Conservation (phyloP, 345 rosid species). For the Erucastrum elatum region DNA sequence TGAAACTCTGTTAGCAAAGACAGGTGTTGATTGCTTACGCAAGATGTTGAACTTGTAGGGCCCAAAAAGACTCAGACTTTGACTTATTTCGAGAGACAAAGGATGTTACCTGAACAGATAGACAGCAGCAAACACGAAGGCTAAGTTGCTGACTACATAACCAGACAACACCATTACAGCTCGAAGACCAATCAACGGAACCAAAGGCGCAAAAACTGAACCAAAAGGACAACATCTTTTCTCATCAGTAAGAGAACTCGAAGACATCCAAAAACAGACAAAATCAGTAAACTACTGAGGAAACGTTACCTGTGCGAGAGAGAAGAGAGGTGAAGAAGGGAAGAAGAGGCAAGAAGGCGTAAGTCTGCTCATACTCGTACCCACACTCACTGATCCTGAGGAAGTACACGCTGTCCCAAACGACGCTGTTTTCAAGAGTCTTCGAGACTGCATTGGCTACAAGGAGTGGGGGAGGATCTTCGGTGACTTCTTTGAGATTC, state of each 20-base stretch:
- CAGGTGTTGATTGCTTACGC: too few relatives aligned
- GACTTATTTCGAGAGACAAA: not conserved
- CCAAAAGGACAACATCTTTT: not conserved
- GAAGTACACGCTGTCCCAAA: slow-evolving; percentile 91
- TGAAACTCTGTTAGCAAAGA: slow-evolving; percentile 66
- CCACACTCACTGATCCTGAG: slow-evolving; percentile 85
- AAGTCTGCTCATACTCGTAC: slow-evolving; percentile 89
- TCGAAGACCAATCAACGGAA: slow-evolving; percentile 63
- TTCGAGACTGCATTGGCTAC: slow-evolving; percentile 45
- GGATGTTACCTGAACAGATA: slow-evolving; percentile 51
- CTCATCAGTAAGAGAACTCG: not conserved
- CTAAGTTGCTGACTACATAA: slow-evolving; percentile 59
- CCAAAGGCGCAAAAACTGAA: slow-evolving; percentile 77
- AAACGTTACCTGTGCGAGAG: slow-evolving; percentile 54
- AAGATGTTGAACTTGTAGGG: too few relatives aligned
- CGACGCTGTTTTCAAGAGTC: slow-evolving; percentile 55
- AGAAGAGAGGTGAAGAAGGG: slow-evolving; percentile 59
- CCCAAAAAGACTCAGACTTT: slow-evolving; percentile 1
- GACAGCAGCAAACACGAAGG: slow-evolving; percentile 58
- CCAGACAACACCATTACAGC: slow-evolving; percentile 82
- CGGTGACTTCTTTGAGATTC: slow-evolving; percentile 18
- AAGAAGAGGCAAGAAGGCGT: slow-evolving; percentile 85
- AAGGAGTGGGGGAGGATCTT: slow-evolving; percentile 14
- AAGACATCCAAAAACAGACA: not conserved
- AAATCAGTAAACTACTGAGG: too few relatives aligned